Percentiles rank a stretch among this genome's conserved stretches.
Conservation (phyloP, 2,329 filamentous ascomycete species). For the Colletotrichum destructivum region DNA sequence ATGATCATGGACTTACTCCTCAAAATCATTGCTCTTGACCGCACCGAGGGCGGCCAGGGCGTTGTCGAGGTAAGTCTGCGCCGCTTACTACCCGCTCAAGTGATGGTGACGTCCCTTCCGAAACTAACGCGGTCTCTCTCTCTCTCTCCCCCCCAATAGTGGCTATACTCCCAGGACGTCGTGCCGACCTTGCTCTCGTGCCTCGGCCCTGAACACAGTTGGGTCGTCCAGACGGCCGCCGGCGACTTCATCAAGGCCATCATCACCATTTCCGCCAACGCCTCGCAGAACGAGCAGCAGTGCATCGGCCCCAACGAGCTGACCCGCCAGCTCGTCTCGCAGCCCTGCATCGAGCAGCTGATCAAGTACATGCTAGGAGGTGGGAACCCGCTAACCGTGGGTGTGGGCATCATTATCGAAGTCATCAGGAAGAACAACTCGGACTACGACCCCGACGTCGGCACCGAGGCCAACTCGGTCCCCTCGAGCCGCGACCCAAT, state of each 20-base stretch:
- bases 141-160: slow-evolving; percentile 65
- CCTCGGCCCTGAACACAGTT: slow-evolving; percentile 86
- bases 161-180: slow-evolving; percentile 91
- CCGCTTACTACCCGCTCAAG: neutral
- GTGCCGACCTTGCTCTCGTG: slow-evolving; percentile 91
- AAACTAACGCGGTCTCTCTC: neutral
- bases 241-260: slow-evolving; percentile 99
- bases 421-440: slow-evolving; percentile 99
- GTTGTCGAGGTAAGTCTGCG: slow-evolving; percentile 84
- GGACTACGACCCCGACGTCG: slow-evolving; percentile 95
- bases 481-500: slow-evolving; percentile 94
- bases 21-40: slow-evolving; percentile 97
- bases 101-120: slow-evolving; percentile 19
- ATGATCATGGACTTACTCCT: slow-evolving; percentile 98
- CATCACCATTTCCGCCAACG: slow-evolving; percentile 98
- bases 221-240: slow-evolving; percentile 94
- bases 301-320: slow-evolving; percentile 98
- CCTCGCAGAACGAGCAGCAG: slow-evolving; percentile 97
- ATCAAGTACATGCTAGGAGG: slow-evolving; percentile 93
- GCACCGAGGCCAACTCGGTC: slow-evolving; percentile 82
- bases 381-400: slow-evolving; percentile 94
- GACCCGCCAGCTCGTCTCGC: slow-evolving; percentile 93
- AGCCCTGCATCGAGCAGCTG: slow-evolving; percentile 85
- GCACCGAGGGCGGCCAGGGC: slow-evolving; percentile 90
- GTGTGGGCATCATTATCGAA: slow-evolving; percentile 97